phyloP scores from a whole-genome alignment of 1,284 basidiomycete genomes.

The Sporisorium graminicola region DNA sequence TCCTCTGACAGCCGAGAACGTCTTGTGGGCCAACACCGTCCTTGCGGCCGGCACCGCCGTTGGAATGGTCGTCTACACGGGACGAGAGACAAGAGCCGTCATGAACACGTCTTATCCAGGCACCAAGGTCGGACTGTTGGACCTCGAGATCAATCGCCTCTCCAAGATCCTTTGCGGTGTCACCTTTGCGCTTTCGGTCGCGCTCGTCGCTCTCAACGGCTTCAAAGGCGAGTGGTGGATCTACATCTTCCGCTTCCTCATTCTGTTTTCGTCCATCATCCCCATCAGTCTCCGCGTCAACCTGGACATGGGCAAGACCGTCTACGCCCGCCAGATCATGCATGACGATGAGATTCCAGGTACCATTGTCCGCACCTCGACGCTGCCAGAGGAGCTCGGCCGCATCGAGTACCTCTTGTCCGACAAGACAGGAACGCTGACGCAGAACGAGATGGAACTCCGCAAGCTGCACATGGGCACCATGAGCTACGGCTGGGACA shows the following conservation, averaged over 20 bases:
- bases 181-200: slow-evolving; percentile 89
- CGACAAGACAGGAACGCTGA: slow-evolving; percentile 97
- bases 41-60: slow-evolving; percentile 93
- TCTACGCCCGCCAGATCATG: slow-evolving; percentile 96
- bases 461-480: slow-evolving; percentile 99
- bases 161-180: slow-evolving; percentile 97
- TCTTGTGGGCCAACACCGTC: slow-evolving; percentile 97
- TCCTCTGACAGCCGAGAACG: slow-evolving; percentile 83
- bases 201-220: slow-evolving; percentile 93
- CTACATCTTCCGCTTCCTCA: slow-evolving; percentile 95
- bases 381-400: slow-evolving; percentile 95
- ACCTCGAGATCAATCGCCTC: slow-evolving; percentile 93
- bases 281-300: slow-evolving; percentile 99
- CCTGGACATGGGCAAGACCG: slow-evolving; percentile 99
- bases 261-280: slow-evolving; percentile 98
- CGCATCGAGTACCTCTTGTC: slow-evolving; percentile 94
- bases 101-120: slow-evolving; percentile 98
- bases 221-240: slow-evolving; percentile 96
- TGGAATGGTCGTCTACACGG: slow-evolving; percentile 93
- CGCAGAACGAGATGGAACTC: slow-evolving; percentile 99
- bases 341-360: slow-evolving; percentile 90
- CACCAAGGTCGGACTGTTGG: slow-evolving; percentile 92
- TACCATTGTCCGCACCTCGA: slow-evolving; percentile 96
- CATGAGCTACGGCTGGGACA: slow-evolving; percentile 93
- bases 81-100: slow-evolving; percentile 93